Evolutionary conservation across 768 basidiomycete species (phyloP), one percentile per base, ranked within the genome.

Genomic region (Agaricus sinodeliciosus): DNA sequence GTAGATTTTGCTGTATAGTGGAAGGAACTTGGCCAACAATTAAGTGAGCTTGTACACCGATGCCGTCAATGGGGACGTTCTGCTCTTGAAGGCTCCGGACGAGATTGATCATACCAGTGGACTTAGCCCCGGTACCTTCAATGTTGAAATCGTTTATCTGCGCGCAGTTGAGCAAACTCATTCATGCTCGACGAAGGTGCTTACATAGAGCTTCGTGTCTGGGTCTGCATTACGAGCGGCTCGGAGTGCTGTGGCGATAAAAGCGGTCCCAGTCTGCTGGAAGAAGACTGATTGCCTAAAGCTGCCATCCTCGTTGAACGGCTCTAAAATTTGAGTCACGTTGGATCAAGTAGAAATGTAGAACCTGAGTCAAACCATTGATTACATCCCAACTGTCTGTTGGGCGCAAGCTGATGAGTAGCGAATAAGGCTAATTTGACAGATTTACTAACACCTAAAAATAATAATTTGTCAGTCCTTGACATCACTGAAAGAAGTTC

Each of bases 241-340:
- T 18, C 66, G 58, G 43, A 84, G 71, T n/a, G 81, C 81, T 39
- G 73, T 69, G 9, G 67, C 60, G 50, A 84, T 73, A 64, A 72
- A 83, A n/a, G 63, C 60, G 4, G 71, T 66, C n/a, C 75, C 74
- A 22, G 76, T 69, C 2, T 73, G 74, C 56, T 72, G 71, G 66
- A 70, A 80, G 68, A 81, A 84, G 13, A 84, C 72, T 48, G 73
- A 67, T 16, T 65, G 50, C 40, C 81, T 75, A 65, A 69, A 80
- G 8, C 78, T 80, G 16, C 83, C 81, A 57, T 83, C 72, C 28
- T 83, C 82, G 57, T 81, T 78, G 68, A 83, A 79, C 9, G 78
- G 72, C 62, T 82, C 72, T 74, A 51, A 22, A 12, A 35, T 43
- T 22, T 1, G 3, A 15, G 19, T n/a, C 31, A 16, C 6, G 27